These are phyloP conservation scores for Boletus insuetus DNA, from an alignment of 768 basidiomycete species.

Conservation along the genomic window DNA sequence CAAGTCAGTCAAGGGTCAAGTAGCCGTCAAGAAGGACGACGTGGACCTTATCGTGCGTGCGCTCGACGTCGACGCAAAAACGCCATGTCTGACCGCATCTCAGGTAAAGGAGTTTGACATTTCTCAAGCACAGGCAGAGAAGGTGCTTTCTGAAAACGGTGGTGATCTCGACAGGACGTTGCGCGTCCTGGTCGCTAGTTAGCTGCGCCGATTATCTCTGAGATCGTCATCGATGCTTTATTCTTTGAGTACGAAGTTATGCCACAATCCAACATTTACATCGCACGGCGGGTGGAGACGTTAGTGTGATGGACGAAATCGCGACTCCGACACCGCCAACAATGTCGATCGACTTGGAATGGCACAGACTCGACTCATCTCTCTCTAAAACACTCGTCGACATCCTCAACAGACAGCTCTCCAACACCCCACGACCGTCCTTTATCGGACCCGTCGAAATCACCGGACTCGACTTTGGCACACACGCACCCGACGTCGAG, in stretches of 20 bases:
- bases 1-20: slow-evolving; percentile 41
- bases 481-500: slow-evolving; percentile 77
- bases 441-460: slow-evolving; percentile 93
- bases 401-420: slow-evolving; percentile 77
- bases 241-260: too few relatives aligned
- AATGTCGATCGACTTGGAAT: slow-evolving; percentile 97
- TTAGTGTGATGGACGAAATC: neutral
- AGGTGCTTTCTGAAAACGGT: slow-evolving; percentile 26
- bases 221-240: too few relatives aligned
- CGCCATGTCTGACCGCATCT: slow-evolving; percentile 2
- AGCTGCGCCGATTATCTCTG: neutral
- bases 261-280: too few relatives aligned
- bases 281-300: too few relatives aligned
- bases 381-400: slow-evolving; percentile 68
- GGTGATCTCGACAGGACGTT: slow-evolving; percentile 29
- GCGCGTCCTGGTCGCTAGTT: slow-evolving; percentile 26
- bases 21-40: slow-evolving; percentile 28
- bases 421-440: slow-evolving; percentile 71
- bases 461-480: slow-evolving; percentile 85
- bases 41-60: slow-evolving; percentile 27
- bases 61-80: neutral
- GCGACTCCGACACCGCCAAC: neutral
- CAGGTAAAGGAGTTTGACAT: slow-evolving; percentile 33
- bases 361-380: slow-evolving; percentile 74
- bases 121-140: slow-evolving; percentile 29